Evolutionary conservation across 352 stramenopile species (phyloP).

Genomic region (Phytophthora syringae): DNA sequence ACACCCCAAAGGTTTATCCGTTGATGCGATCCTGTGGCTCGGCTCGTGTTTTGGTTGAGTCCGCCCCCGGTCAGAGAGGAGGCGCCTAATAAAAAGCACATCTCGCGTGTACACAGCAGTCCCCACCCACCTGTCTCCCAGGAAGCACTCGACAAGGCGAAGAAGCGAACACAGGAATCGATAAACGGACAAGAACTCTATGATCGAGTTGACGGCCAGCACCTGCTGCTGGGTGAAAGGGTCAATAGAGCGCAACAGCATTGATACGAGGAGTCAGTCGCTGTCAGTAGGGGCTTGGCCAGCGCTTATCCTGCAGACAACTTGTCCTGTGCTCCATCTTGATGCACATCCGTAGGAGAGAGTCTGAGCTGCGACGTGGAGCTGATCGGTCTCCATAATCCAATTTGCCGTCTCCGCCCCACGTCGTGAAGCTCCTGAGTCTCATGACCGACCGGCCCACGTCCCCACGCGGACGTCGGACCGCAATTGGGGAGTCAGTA

Average conservation of each 20-base stretch:
- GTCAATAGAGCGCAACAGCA: slow-evolving; percentile 22
- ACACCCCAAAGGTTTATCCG: not conserved
- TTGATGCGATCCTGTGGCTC: not conserved
- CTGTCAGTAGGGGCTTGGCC: slow-evolving; percentile 32
- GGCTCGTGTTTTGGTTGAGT: slow-evolving; percentile 23
- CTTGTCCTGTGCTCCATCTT: slow-evolving; percentile 16
- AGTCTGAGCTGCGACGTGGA: slow-evolving; percentile 4
- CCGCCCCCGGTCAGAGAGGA: slow-evolving; percentile 14
- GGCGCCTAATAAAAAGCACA: too few species aligned
- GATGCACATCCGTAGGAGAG: slow-evolving; percentile 32
- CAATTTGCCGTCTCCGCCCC: slow-evolving; percentile 21
- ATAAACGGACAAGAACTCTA: not conserved
- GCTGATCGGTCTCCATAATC: slow-evolving; percentile 21
- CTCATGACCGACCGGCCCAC: slow-evolving; percentile 26
- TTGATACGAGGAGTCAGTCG: slow-evolving; percentile 2
- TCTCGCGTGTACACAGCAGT: too few species aligned
- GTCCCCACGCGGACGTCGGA: slow-evolving; percentile 15
- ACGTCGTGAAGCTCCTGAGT: slow-evolving; percentile 7
- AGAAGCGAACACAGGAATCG: not conserved
- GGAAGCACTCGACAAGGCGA: slow-evolving; percentile 10
- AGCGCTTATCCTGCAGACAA: slow-evolving; percentile 28
- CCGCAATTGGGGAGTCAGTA: slow-evolving; percentile 21
- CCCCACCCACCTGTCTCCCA: slow-evolving; percentile 19
- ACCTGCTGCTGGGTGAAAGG: slow-evolving; percentile 30
- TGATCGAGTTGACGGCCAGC: not conserved